phyloP scores from a whole-genome alignment of 73 alveolate species.

The Paramecium caudatum region DNA sequence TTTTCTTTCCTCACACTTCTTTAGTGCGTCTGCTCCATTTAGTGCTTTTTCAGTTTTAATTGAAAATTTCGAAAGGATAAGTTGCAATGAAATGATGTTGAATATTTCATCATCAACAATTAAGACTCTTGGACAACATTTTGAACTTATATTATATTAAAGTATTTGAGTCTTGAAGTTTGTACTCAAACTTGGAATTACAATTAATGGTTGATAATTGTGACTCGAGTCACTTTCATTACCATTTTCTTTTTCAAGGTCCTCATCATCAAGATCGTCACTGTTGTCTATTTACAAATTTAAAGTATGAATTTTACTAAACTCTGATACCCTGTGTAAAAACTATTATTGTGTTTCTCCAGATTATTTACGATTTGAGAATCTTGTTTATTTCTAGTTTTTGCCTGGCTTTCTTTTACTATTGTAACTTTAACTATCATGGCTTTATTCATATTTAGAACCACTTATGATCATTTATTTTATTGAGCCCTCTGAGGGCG shows the following conservation, averaged over 20 bases:
- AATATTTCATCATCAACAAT: slow-evolving; percentile 58
- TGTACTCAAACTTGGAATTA: slow-evolving; percentile 18
- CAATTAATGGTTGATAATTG: not conserved
- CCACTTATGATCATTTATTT: not conserved
- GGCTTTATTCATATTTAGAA: slow-evolving; percentile 5
- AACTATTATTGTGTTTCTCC: slow-evolving; percentile 35
- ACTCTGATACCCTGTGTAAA: not conserved
- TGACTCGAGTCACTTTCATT: slow-evolving; percentile 17
- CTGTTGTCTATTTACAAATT: not conserved
- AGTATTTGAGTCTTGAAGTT: slow-evolving; percentile 35
- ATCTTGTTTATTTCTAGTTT: not conserved
- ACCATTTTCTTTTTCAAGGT: not conserved
- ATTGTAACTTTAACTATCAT: not conserved
- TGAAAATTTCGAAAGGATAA: slow-evolving; percentile 7
- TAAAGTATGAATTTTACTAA: not conserved
- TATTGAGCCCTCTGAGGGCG: slow-evolving; percentile 7
- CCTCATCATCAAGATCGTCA: not conserved
- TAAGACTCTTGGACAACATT: slow-evolving; percentile 41
- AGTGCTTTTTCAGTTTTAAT: slow-evolving; percentile 6
- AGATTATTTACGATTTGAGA: not conserved
- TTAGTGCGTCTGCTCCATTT: slow-evolving; percentile 37
- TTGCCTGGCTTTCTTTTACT: not conserved
- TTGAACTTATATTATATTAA: not conserved
- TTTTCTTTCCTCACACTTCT: not conserved
- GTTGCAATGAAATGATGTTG: slow-evolving; percentile 29